These are phyloP conservation scores for Friedmanniomyces endolithicus DNA, from an alignment of 495 filamentous ascomycete genomes.

Conservation along the genomic window DNA sequence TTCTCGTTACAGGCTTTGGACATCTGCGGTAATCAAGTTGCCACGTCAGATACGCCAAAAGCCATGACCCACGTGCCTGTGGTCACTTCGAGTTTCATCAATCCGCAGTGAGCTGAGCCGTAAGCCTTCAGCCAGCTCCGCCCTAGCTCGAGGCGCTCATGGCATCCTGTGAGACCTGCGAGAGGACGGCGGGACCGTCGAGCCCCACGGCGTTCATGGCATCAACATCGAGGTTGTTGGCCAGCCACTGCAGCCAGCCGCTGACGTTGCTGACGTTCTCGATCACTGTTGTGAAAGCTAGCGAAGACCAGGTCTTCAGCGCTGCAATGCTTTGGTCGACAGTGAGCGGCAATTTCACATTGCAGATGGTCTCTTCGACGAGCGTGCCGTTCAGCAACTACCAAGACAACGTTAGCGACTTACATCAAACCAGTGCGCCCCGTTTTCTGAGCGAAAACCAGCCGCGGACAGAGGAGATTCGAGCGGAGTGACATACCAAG, in stretches of 20 bases:
- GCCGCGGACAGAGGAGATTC: no score
- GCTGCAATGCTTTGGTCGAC: background rate
- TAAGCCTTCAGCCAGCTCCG: no score
- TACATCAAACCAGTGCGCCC: no score
- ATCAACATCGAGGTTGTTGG: conserved; percentile 4
- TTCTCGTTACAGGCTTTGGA: no score
- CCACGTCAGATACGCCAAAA: no score
- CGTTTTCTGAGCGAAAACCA: no score
- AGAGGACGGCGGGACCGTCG: background rate
- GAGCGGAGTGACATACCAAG: background rate
- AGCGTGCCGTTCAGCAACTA: conserved; percentile 10
- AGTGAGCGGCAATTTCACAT: conserved; percentile 2
- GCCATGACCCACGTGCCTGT: no score
- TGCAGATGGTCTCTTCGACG: conserved; percentile 8
- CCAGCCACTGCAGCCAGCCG: conserved; percentile 2
- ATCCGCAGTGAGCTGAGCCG: no score
- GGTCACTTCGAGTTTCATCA: no score
- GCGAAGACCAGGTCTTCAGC: background rate
- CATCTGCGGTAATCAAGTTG: no score
- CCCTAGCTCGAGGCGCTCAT: no score
- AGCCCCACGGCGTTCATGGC: conserved; percentile 7
- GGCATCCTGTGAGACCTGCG: background rate
- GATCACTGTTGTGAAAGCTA: conserved; percentile 3
- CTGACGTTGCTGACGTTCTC: conserved; percentile 3
- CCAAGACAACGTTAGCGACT: background rate